Evolutionary conservation across 1,284 basidiomycete genomes (phyloP).

Genomic region (Irpex lacteus): DNA sequence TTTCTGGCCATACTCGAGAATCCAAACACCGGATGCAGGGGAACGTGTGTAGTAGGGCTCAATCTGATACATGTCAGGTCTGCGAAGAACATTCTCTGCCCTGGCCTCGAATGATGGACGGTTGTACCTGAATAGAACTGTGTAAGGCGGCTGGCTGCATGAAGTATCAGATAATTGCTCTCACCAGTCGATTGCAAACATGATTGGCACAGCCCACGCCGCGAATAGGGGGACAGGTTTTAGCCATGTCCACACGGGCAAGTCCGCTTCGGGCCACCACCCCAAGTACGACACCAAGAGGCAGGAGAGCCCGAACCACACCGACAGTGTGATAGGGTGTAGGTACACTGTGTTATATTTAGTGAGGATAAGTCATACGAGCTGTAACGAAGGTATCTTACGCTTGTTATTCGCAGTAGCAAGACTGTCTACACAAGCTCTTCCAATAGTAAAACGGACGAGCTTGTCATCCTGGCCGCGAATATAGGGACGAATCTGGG

Average conservation of each 20-base stretch:
- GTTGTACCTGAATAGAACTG: constrained; percentile 50
- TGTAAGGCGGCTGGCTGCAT: not conserved
- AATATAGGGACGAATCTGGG: constrained; percentile 54
- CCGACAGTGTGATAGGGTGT: constrained; percentile 54
- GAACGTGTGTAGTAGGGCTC: constrained; percentile 57
- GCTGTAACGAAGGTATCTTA: constrained; percentile 27
- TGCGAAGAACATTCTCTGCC: constrained; percentile 50
- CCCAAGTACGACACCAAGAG: constrained; percentile 55
- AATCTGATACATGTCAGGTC: constrained; percentile 56
- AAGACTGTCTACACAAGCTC: constrained; percentile 68
- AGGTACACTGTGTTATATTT: constrained; percentile 44
- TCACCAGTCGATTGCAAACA: constrained; percentile 73
- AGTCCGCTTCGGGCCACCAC: constrained; percentile 57
- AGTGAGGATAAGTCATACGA: not conserved
- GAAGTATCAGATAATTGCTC: constrained; percentile 14
- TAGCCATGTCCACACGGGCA: constrained; percentile 46
- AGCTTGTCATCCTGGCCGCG: constrained; percentile 34
- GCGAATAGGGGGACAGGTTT: constrained; percentile 65
- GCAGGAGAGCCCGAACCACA: constrained; percentile 61
- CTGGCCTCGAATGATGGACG: constrained; percentile 64
- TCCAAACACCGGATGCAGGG: constrained; percentile 62
- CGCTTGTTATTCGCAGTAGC: constrained; percentile 67
- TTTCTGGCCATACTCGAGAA: constrained; percentile 58
- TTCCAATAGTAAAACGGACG: constrained; percentile 65
- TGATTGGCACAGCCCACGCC: constrained; percentile 57